Evolutionary conservation across 805 yeast species (phyloP), one percentile per base, ranked within the genome.

Genomic region (Lachancea sp.): DNA sequence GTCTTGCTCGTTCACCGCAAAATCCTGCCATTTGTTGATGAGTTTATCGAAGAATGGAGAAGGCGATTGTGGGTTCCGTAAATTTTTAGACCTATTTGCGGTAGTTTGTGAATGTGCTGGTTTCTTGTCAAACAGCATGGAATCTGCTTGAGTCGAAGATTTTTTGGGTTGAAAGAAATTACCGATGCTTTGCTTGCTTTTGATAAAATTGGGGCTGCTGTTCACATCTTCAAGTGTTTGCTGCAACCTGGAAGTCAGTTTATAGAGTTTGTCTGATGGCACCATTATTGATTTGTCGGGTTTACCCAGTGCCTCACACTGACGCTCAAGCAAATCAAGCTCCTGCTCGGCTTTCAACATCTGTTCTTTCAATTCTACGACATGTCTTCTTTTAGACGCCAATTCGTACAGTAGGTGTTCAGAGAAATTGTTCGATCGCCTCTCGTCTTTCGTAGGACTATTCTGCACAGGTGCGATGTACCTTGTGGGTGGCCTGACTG

Each of bases 331-430:
- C 46, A 67, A 67, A 20, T 55, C 52, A 44, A 64, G 61, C 23
- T 64, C 48, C 5, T 42, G 29, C 11, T 64, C 43, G 5, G 43
- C 43, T 18, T 30, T 31, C 17, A 29, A 62, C 39, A 67, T 52
- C 24, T 65, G 65, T n/a, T 64, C 58, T 49, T 70, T 72, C 42
- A 74, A 53, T 36, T 76, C 80, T 13, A 67, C 45, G 7, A 78
- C 68, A 41, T 69, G 69, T 44, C 78, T 66, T 50, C 77, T 80
- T 51, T 78, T 78, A 2, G 69, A 50, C 0, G 83, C 77, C 37
- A 72, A 47, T 31, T 58, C 55, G 38, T 57, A 67, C 26, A 72
- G 50, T 13, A 72, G 12, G 6, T 18, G 13, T 19, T 40, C 43
- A 20, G 39, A 30, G 13, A 35, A 22, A 7, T 17, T 22, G 4